A percentile compares a stretch with the other conserved stretches of the same genome.
phyloP scores from a whole-genome alignment of 2,329 filamentous ascomycete species.

The Paecilomyces sp. region DNA sequence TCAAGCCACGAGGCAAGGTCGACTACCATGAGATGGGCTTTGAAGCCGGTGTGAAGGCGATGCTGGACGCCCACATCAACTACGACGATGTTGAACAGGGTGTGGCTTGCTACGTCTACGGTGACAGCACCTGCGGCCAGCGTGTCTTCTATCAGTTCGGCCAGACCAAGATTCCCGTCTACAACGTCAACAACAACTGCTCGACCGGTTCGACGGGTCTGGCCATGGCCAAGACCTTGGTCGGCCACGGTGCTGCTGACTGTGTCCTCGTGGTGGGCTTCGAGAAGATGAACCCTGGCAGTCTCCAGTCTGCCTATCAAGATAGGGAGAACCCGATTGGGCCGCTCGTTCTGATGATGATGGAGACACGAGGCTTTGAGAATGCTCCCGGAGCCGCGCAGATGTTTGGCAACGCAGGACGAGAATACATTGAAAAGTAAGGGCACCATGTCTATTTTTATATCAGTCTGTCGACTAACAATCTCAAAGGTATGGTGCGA shows the following conservation, averaged over 20 bases:
- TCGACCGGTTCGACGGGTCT: slow-evolving; percentile 90
- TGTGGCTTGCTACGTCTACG: slow-evolving; percentile 96
- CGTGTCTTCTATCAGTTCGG: slow-evolving; percentile 98
- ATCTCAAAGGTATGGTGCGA: slow-evolving; percentile 65
- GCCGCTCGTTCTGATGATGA: slow-evolving; percentile 71
- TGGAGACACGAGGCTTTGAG: slow-evolving; percentile 68
- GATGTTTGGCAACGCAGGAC: slow-evolving; percentile 89
- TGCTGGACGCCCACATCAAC: slow-evolving; percentile 70
- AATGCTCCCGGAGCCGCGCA: slow-evolving; percentile 83
- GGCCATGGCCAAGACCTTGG: slow-evolving; percentile 72
- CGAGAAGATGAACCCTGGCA: slow-evolving; percentile 97
- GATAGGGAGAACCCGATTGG: slow-evolving; percentile 75
- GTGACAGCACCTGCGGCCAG: slow-evolving; percentile 90
- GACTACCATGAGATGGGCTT: slow-evolving; percentile 94
- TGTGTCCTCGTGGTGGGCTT: slow-evolving; percentile 90
- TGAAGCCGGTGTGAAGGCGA: slow-evolving; percentile 82
- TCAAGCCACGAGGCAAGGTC: slow-evolving; percentile 89
- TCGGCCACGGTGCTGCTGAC: slow-evolving; percentile 73
- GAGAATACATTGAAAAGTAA: slow-evolving; percentile 91
- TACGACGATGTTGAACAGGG: slow-evolving; percentile 96
- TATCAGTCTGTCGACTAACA: background rate
- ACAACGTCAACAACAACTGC: slow-evolving; percentile 99
- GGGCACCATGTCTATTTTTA: slow-evolving; percentile 13
- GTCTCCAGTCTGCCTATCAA: slow-evolving; percentile 73
- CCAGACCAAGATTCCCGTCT: slow-evolving; percentile 92